Percentiles rank a stretch among this genome's conserved stretches.
phyloP scores from a whole-genome alignment of 1,284 basidiomycete genomes.

The Pseudozyma thailandica region DNA sequence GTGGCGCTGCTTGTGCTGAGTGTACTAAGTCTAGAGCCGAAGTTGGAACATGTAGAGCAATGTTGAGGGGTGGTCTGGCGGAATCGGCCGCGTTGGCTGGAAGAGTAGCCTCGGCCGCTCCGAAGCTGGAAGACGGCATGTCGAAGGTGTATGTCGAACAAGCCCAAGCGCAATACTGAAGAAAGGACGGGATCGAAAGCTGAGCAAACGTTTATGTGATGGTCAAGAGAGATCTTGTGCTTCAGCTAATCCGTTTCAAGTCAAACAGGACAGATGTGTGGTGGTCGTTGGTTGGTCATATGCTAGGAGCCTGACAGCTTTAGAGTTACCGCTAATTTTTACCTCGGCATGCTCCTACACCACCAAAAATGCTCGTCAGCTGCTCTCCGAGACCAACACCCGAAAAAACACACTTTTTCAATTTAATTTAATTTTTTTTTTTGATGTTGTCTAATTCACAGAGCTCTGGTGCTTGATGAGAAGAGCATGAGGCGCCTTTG shows the following conservation, averaged over 20 bases:
- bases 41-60: constrained; percentile 42
- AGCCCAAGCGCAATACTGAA: no score
- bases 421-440: neutral
- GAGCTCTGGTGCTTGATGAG: no score
- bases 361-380: no score
- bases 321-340: no score
- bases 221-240: no score
- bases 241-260: no score
- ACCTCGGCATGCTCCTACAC: neutral
- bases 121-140: constrained; percentile 50
- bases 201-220: no score
- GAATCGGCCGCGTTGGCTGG: constrained; percentile 19
- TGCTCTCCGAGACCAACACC: constrained; percentile 1
- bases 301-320: no score
- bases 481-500: no score
- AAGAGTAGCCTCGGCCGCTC: constrained; percentile 47
- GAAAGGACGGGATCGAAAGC: no score
- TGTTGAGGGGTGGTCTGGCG: constrained; percentile 30
- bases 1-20: constrained; percentile 21
- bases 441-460: neutral
- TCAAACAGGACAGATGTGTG: no score
- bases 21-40: constrained; percentile 28
- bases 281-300: no score
- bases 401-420: neutral
- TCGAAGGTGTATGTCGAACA: neutral